Percentiles rank a stretch among this genome's conserved stretches.
phyloP scores from a whole-genome alignment of 345 rosid species.

The Populus davidiana region DNA sequence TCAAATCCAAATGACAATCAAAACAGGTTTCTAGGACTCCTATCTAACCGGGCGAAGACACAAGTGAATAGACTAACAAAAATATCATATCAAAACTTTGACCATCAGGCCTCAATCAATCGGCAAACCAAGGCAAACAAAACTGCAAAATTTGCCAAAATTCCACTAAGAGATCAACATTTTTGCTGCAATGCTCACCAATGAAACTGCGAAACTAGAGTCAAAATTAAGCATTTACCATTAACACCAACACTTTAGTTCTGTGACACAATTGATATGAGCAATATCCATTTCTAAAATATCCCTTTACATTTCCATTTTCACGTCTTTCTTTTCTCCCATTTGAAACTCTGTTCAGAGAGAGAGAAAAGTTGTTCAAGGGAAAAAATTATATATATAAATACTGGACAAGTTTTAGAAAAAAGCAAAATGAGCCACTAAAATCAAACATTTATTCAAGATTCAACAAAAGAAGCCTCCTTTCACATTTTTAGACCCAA shows the following conservation, averaged over 20 bases:
- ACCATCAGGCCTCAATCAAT: neutral
- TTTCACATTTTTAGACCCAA: neutral
- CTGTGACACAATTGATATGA: neutral
- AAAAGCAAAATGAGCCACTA: neutral
- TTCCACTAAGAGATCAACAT: neutral
- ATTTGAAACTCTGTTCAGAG: neutral
- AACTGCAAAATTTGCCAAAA: neutral
- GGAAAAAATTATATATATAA: neutral
- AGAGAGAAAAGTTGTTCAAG: neutral
- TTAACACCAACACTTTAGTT: too few species aligned
- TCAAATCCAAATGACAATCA: neutral
- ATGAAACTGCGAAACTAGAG: neutral
- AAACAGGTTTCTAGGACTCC: neutral
- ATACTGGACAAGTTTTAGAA: neutral
- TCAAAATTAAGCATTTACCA: neutral
- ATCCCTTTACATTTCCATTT: neutral
- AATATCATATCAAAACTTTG: neutral
- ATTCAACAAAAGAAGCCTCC: neutral
- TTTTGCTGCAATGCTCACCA: neutral
- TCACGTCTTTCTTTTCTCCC: neutral
- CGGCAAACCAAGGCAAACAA: neutral
- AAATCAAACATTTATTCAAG: neutral
- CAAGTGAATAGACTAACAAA: neutral
- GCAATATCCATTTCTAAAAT: neutral
- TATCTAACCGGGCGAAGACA: neutral